Evolutionary conservation across 179 eudicot genomes (phyloP), one percentile per base, ranked within the genome.

Genomic region (Vitellaria paradoxa): DNA sequence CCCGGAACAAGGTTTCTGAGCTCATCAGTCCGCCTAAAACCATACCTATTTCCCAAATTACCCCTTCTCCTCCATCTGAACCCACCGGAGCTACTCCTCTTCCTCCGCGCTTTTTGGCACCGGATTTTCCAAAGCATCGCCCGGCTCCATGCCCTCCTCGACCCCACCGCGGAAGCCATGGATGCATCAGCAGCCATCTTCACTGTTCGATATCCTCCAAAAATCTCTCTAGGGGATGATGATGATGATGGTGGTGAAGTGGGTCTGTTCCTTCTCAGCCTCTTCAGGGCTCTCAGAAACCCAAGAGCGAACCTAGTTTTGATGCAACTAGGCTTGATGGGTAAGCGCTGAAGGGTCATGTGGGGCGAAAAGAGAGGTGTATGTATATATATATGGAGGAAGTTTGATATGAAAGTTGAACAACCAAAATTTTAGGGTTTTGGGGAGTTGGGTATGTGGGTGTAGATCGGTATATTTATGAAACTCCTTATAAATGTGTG

Each of bases 1-100:
- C 98, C 98, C 1, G 98, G 98, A 4, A 93, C 92, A 68, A 93
- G 78, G 80, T 79, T 78, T 23, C 92, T 79, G 3, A 93, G 87
- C 82, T 84, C 74, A 2, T 82, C 68, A 1, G 77, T 72, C 60
- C 69, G 78, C 1, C 78, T 55, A 59, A 11, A 52, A 0, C 17
- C 47, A 1, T 21, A 5, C 49, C 65, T 20, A 7, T 69, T 46
- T 68, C 60, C 24, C 2, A 3, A 9, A 10, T 24, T 14, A 17
- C 18, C 55, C 9, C 55, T 50, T 50, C 55, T 50, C 55, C 55
- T 50, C 55, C 37, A 7, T 50, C 55, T 50, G 11, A 15, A n/a
- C 10, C 68, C 76, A 4, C 20, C 12, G 15, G 3, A 11, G 42
- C 69, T 26, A 26, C 75, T 56, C 13, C 67, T 71, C 47, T 42